Base-by-base conservation (phyloP, 208 protist genomes). In the Acanthamoeba castellanii region DNA sequence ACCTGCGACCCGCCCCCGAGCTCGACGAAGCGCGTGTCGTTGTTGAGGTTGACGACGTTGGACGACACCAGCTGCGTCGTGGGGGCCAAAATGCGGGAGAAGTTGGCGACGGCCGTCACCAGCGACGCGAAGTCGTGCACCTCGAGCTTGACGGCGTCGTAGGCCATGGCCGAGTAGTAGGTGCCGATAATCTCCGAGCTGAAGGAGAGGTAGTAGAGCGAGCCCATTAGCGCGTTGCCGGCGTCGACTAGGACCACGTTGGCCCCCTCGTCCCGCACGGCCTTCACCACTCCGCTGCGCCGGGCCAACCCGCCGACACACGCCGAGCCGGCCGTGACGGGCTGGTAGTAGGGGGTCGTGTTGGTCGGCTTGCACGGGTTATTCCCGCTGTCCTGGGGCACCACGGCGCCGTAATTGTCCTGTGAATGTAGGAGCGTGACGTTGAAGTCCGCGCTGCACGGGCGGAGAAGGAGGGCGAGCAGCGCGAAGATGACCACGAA, bases 81-180 rank as follows among this genome's bases (percentile, higher is more conserved):
- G 9, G 64, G 8, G 20, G 11, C 25, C 3, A 92, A 11, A 0
- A 32, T 16, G 1, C 78, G 78, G 0, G 59, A 13, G 61, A 72
- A 70, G 85, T 61, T 47, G 37, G 85, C 85, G n/a, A 92, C 32
- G n/a, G 25, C 25, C 16, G 16, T 16, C 30, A 52, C 37, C 2
- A 8, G 25, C 25, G 34, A 20, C 6, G 68, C 22, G 32, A 93
- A 93, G 59, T 93, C 59, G 45, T 93, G 55, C 34, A 76, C 88
- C 11, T 93, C 59, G 32, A 93, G 9, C 61, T 93, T 72, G 55
- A 93, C 61, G 1, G 61, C 88, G 68, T 93, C 88, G 59, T 93
- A 93, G 13, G 18, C 59, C 87, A 92, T 72, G 87, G 34, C 34
- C 27, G 34, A n/a, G 30, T 76, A 92, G 68, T 92, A 92, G 34